Base-by-base conservation (phyloP, 2,329 filamentous ascomycete genomes). In the Pyrenochaeta sp. region DNA sequence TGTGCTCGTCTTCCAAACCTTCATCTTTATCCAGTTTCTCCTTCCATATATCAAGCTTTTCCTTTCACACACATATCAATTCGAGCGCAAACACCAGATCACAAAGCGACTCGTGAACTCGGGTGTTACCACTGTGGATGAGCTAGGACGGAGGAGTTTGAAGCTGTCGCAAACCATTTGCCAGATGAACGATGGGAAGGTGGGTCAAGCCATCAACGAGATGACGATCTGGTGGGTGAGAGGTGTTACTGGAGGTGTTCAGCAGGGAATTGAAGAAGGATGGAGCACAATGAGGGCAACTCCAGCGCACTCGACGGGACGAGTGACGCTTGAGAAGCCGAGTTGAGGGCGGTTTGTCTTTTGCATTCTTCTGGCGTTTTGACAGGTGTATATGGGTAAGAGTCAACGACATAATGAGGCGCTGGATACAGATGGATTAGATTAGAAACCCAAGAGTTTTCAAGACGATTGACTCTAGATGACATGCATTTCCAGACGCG, bases 81-180 rank as follows among this genome's bases (percentile, higher is more conserved):
- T 86, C 51, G 87, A 91, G 63, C 79, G 84, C 11, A 78, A 83
- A 53, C 82, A 90, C 68, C 82, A 81, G 50, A 75, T 91, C 47
- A 84, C 80, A 0, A 80, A 85, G 59, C 78, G 79, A 17, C 50
- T 86, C 1, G 66, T 86, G 13, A 74, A 75, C 6, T 73, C 74
- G 15, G 72, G 81, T 5, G 68, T 85, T 21, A 73, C 75, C 32
- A 74, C 80, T 2, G 79, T 81, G 3, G 79, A 84, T 50, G 69
- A 67, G 34, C 53, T 86, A 29, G 79, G 83, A 3, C 78, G 77
- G 43, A 72, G 75, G 11, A 74, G 81, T 14, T 53, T 83, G 19
- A 73, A 70, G 22, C 58, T 87, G 3, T 80, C 80, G 7, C 77
- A 78, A 7, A 76, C 79, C 0, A 72, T 89, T 3, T 78, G 78